Base-by-base conservation (phyloP, 1,284 basidiomycete genomes). In the Hypsizygus ulmarius region DNA sequence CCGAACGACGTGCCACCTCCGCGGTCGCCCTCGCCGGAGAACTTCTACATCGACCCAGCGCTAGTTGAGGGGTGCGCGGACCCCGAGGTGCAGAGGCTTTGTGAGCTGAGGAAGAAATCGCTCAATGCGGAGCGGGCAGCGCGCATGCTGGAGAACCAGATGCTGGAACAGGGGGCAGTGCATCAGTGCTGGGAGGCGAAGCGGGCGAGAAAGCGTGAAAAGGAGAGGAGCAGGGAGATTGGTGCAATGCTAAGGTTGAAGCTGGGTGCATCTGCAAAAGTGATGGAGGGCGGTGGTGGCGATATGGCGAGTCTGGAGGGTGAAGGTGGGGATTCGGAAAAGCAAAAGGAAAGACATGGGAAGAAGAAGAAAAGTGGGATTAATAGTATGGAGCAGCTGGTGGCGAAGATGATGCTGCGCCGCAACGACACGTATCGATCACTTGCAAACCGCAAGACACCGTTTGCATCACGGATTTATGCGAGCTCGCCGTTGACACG, bases 401-500 rank as follows among this genome's bases (percentile, higher is more conserved):
- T 81, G 39, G 79, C 79, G 45, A 74, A 74, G 61, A 81, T 81
- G 79, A 62, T 79, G 35, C 66, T 81, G 53, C 69, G 73, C 43
- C 39, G 63, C 28, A 53, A 56, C 28, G 61, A 60, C 10, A 52
- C 49, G 5, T 49, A 49, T 12, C 57, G 55, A 3, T 49, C 59
- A 5, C 48, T 60, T 5, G 43, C 46, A 18, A 51, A 53, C 34
- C 54, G 58, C 6, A 57, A 54, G 43, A 41, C 53, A 8, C 52
- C 56, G 8, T 33, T 38, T 14, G 28, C 38, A 7, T 34, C n/a
- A 21, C 50, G 45, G 38, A 47, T 41, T 16, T 21, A 43, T 29
- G 27, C 29, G 38, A 54, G 46, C 28, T 54, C 52, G 5, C 52
- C 52, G 9, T 37, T 54, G 3, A 46, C 38, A 3, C 45, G 39